Evolutionary conservation across 2,329 filamentous ascomycete species (phyloP), one percentile per base, ranked within the genome.

Genomic region (Beauveria brongniartii): DNA sequence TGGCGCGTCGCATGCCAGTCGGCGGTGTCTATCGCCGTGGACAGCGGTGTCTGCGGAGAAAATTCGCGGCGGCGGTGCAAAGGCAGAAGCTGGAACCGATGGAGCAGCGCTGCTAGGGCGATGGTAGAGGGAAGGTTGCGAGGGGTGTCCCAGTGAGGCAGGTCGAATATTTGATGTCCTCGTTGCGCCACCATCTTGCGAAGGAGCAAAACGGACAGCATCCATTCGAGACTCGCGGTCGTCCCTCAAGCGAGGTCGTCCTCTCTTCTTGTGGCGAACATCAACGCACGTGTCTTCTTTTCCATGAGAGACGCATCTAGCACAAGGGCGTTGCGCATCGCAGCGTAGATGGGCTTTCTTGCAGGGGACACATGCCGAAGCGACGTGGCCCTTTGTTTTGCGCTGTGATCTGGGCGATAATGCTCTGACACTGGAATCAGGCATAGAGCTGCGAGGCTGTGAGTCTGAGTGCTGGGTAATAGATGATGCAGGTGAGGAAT

Each of bases 231-330:
- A 69, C 64, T 87, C 84, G 66, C 82, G 78, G 63, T 90, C 88
- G 69, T 93, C 90, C 67, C 90, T 84, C 66, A 94, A 77, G 65
- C 90, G 82, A 63, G 90, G 90, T 54, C 90, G 82, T 47, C 90
- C 90, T 67, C 90, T 80, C 72, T 93, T 94, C 74, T 93, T 94
- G 74, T 94, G 90, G 69, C 91, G 88, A 40, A 94, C 90, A 73
- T 94, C 90, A 67, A 91, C 80, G 70, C 90, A 94, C 8, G 86
- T 81, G 62, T 92, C 89, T 78, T 93, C 80, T 68, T 93, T 94
- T 63, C 89, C 88, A 69, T 90, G 91, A 67, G 85, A 85, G 40
- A 89, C 77, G 70, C 90, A 94, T 70, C 90, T 83, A 30, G 87
- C 87, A 70, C 90, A 94, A 30, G 90, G 90, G 61, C 90, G 82